Base-by-base conservation (phyloP, 305 asterid genomes). In the Fraxinus floribunda region DNA sequence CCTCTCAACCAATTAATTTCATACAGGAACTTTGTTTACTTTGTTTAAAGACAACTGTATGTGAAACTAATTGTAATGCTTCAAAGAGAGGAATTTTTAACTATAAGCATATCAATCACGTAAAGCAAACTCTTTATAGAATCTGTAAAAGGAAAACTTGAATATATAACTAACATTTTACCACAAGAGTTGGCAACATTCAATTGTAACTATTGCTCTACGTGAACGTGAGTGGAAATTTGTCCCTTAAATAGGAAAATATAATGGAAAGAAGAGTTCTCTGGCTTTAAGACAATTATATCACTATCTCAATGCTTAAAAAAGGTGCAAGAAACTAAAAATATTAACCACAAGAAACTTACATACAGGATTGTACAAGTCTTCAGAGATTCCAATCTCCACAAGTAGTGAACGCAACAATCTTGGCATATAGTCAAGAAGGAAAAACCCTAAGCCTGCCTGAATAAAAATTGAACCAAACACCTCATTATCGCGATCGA, bases 361-460 rank as follows among this genome's bases (percentile, higher is more conserved):
- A 92, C 99, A 90, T 94, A 96, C 99, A 94, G 97, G 98, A 88
- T 89, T 86, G 88, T 93, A 89, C 92, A 94, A 81, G 82, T 96
- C 97, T 90, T 94, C 98, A 16, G 93, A 84, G 86, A 94, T 87
- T 78, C 98, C 99, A 82, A 93, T 81, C 89, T 94, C 98, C 7
- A 79, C 62, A 77, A 96, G 90, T 46, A 90, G 80, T 57, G 94
- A 86, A 39, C 84, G 91, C 41, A 94, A 75, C 80, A 91, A 76
- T 60, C 85, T 84, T 9, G 99, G 94, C 82, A 88, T 82, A 78
- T 89, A 90, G 78, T 91, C 87, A 62, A 96, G 92, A 60, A 96
- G 83, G 85, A 92, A 92, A 79, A 96, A 85, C 71, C 99, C 99
- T 83, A 94, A 78, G 79, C 99, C 99, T 78, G 92, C 88, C 98